These are phyloP conservation scores for Medicago arabica DNA, from an alignment of 306 rosid genomes.

Conservation along the genomic window DNA sequence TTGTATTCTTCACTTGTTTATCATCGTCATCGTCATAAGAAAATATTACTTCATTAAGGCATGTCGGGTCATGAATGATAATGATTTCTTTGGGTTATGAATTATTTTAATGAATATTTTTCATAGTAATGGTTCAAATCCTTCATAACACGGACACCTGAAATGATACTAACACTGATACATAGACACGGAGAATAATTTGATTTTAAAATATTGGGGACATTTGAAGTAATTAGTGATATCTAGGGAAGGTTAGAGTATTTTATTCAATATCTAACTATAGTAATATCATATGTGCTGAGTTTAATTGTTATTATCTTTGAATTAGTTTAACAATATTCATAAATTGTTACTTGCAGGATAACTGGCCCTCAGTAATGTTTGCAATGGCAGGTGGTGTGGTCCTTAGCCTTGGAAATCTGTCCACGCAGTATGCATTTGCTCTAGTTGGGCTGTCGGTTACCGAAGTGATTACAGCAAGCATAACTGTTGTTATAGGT, in stretches of 20 bases:
- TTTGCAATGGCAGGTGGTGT: conserved; percentile 91
- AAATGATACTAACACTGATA: no score
- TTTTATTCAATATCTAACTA: background rate
- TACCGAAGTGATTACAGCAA: conserved; percentile 75
- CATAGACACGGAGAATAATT: no score
- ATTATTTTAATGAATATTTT: no score
- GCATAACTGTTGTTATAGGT: conserved; percentile 89
- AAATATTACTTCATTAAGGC: no score
- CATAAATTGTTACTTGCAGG: conserved; percentile 45
- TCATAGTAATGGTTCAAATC: no score
- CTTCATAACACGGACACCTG: no score
- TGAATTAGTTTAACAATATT: background rate
- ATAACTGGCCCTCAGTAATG: conserved; percentile 86
- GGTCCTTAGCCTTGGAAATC: conserved; percentile 86
- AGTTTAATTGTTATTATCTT: background rate
- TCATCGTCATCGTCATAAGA: background rate
- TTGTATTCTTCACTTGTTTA: conserved; percentile 11
- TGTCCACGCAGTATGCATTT: conserved; percentile 77
- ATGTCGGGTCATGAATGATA: no score
- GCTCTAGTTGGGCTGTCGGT: conserved; percentile 91
- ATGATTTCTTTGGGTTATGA: no score
- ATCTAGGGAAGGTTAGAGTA: background rate
- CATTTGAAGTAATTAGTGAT: no score
- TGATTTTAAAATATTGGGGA: no score
- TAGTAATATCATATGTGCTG: background rate